Conservation (phyloP, 1,139 yeast species). For the Taphrina betulina region DNA sequence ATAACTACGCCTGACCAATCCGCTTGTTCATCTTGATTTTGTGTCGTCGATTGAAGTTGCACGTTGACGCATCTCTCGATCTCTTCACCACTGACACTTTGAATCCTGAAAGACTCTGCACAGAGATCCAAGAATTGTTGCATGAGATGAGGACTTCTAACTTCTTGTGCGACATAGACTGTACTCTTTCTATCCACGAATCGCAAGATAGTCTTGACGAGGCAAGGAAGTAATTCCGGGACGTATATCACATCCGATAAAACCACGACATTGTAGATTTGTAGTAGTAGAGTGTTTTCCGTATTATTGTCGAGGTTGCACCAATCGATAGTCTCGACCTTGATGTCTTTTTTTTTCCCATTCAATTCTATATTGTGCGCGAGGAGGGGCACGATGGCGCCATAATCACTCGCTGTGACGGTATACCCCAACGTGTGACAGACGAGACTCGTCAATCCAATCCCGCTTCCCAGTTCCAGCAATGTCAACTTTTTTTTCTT, state of each 20-base stretch:
- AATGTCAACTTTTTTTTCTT: background rate
- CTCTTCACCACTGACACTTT: background rate
- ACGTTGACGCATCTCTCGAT: no score
- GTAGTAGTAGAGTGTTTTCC: background rate
- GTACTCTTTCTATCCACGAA: background rate
- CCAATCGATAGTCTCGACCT: background rate
- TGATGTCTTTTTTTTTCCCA: no score
- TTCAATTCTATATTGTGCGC: slow-evolving; percentile 2
- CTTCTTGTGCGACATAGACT: slow-evolving; percentile 21
- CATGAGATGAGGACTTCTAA: slow-evolving; percentile 5
- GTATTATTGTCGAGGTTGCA: no score
- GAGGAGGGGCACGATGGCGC: background rate
- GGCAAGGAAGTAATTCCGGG: background rate
- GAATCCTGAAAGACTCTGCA: background rate
- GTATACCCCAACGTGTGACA: background rate
- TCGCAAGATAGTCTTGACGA: background rate
- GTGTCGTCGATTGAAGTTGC: no score
- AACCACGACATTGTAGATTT: background rate
- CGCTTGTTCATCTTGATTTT: background rate
- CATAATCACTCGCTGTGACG: slow-evolving; percentile 15
- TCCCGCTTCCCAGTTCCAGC: slow-evolving; percentile 26
- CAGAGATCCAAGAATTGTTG: background rate
- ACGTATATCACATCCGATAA: slow-evolving; percentile 17
- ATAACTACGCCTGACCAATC: slow-evolving; percentile 21
- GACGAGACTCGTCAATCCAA: slow-evolving; percentile 14